Evolutionary conservation across 306 rosid species (phyloP), one percentile per base, ranked within the genome.

Genomic region (Acacia acuminata): DNA sequence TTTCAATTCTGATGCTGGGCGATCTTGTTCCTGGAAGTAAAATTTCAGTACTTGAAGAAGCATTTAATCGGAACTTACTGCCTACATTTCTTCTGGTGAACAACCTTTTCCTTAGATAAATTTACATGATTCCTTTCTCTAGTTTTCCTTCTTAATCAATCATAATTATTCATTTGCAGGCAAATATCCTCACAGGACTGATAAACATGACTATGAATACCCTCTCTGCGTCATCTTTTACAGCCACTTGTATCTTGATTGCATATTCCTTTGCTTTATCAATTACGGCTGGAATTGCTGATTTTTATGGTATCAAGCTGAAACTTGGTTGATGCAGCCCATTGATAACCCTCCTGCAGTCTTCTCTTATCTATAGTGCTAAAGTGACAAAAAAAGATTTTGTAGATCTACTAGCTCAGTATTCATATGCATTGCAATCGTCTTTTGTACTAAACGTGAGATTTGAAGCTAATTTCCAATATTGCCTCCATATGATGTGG

Each of bases 21-120:
- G 90, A 87, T 85, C 83, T 86, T 47, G 63, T 90, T 73, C 90
- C 90, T 61, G 92, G 96, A 89, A 84, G 79, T 76, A 91, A 89
- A 84, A 86, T 85, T 64, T 86, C 96, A 7, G 9, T 83, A 75
- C 91, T 93, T 2, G 96, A 93, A 89, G 92, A 82, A 82, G 97
- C 96, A 77, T 89, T 77, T 53, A 86, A 88, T 74, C 86, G 85
- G 53, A 93, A 91, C 81, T 88, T 93, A 78, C 82, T 93, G 74
- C 90, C 92, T 58, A 87, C 94, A 73, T 93, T 93, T 90, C 93
- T 91, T 76, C 87, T 91, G 94, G 94, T 91, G 85, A 91, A 70
- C 76, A 69, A 63, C 42, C 71, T 73, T 73, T 55, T 55, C 64
- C 25, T 58, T 40, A 0, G 1, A 15, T 79, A 73, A 38, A 58